Evolutionary conservation across 306 rosid species (phyloP).

Genomic region (Herpetospermum pedunculosum): DNA sequence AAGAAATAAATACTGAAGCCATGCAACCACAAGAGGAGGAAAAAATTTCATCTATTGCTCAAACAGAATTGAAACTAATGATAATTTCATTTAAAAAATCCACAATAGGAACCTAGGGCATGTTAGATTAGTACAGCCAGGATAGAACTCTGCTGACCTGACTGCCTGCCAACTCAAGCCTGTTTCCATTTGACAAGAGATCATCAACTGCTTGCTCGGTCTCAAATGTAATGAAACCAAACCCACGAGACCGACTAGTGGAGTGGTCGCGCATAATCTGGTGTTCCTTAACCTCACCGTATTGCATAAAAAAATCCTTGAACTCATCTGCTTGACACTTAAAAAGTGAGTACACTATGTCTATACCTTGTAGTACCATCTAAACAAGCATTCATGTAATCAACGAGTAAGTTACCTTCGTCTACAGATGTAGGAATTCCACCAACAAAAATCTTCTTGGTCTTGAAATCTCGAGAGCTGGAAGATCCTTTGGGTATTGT

Average conservation of each 20-base stretch:
- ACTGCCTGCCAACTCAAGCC: slow-evolving; percentile 73
- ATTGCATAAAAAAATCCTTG: slow-evolving; percentile 37
- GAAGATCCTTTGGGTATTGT: slow-evolving; percentile 86
- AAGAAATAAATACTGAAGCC: neutral
- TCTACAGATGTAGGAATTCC: slow-evolving; percentile 82
- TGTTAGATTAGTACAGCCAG: neutral
- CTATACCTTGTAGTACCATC: slow-evolving; percentile 37
- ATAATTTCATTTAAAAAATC: neutral
- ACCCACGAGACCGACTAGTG: slow-evolving; percentile 64
- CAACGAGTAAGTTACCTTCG: slow-evolving; percentile 57
- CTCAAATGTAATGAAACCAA: slow-evolving; percentile 62
- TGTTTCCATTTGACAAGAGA: slow-evolving; percentile 75
- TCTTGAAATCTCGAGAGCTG: slow-evolving; percentile 78
- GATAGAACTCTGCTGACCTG: slow-evolving; percentile 47
- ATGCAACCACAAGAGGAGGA: neutral
- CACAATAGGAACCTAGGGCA: neutral
- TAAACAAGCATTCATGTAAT: slow-evolving; percentile 1
- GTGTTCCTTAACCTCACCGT: slow-evolving; percentile 36
- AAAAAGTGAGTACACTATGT: slow-evolving; percentile 61
- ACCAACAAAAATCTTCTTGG: slow-evolving; percentile 87
- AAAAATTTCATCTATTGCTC: neutral
- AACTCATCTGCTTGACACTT: slow-evolving; percentile 63
- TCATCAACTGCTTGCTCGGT: slow-evolving; percentile 85
- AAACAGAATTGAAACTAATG: neutral
- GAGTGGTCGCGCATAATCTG: slow-evolving; percentile 50